Percentiles rank a stretch among this genome's conserved stretches.
Conservation (phyloP, 1,284 basidiomycete species). For the Apiotrichum montevideense region DNA sequence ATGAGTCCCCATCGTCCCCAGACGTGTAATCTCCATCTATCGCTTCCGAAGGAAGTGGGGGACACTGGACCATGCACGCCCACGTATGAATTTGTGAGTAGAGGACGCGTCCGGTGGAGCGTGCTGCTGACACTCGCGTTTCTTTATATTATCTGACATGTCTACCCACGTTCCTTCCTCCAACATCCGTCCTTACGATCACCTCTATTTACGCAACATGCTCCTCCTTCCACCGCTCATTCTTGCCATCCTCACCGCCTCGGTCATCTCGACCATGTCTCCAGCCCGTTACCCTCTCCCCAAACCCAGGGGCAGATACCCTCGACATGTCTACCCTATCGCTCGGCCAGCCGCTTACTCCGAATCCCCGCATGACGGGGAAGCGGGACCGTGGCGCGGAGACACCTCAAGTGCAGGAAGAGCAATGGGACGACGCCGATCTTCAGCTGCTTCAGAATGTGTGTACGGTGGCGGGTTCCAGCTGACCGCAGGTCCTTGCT, state of each 20-base stretch:
- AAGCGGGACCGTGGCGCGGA: constrained; percentile 1
- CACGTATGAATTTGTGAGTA: constrained; percentile 4
- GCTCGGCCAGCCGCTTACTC: not conserved
- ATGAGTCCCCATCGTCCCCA: not conserved
- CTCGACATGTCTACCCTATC: constrained; percentile 5
- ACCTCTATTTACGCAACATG: not conserved
- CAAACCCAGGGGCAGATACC: constrained; percentile 1
- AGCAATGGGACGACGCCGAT: constrained; percentile 36
- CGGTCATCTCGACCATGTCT: not conserved
- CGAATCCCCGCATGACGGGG: constrained; percentile 4
- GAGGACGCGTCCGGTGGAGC: too few relatives aligned
- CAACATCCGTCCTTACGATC: too few relatives aligned
- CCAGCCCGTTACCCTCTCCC: constrained; percentile 1
- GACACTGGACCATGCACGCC: constrained; percentile 5
- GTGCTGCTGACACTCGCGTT: too few relatives aligned
- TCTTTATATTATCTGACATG: too few relatives aligned
- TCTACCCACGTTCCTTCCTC: too few relatives aligned
- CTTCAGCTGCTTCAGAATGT: constrained; percentile 33
- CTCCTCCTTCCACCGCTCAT: not conserved
- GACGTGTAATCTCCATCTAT: constrained; percentile 1
- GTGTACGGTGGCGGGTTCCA: not conserved
- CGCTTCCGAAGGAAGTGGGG: not conserved
- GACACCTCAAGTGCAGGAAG: constrained; percentile 7
- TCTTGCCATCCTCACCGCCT: not conserved
- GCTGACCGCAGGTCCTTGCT: constrained; percentile 16